phyloP scores from a whole-genome alignment of 352 stramenopile genomes.

The Phytophthora sp. region DNA sequence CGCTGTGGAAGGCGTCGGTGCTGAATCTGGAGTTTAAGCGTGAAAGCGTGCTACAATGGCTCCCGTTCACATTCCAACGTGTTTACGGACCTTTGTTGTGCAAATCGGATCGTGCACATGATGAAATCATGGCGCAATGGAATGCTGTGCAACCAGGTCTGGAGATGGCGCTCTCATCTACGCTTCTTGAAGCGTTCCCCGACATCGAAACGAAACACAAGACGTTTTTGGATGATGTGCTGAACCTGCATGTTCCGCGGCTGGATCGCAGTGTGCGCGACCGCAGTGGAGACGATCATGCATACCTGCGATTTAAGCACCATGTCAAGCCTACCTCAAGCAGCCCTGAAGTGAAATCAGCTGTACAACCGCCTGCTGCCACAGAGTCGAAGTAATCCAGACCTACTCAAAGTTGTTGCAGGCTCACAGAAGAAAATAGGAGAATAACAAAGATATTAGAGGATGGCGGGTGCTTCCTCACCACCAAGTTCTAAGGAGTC shows the following conservation, averaged over 20 bases:
- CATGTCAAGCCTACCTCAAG: slow-evolving; percentile 46
- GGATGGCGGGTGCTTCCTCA: too few relatives aligned
- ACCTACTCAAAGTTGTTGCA: not conserved
- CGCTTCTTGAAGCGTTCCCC: slow-evolving; percentile 67
- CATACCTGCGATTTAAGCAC: slow-evolving; percentile 88
- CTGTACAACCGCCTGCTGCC: slow-evolving; percentile 4
- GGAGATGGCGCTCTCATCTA: slow-evolving; percentile 68
- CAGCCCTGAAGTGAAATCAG: slow-evolving; percentile 7
- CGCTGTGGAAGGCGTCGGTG: slow-evolving; percentile 73
- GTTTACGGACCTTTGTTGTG: slow-evolving; percentile 76
- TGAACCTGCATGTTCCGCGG: slow-evolving; percentile 78
- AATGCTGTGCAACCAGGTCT: slow-evolving; percentile 76
- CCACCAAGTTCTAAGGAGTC: too few relatives aligned
- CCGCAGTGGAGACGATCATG: slow-evolving; percentile 77
- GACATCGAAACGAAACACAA: slow-evolving; percentile 60
- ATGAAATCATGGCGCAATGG: slow-evolving; percentile 78
- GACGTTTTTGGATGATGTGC: slow-evolving; percentile 81
- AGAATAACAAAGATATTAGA: not conserved
- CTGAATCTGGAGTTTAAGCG: slow-evolving; percentile 76
- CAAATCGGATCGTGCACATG: slow-evolving; percentile 79
- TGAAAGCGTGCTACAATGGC: slow-evolving; percentile 73
- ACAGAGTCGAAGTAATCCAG: slow-evolving; percentile 16
- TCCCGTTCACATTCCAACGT: slow-evolving; percentile 72
- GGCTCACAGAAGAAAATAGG: not conserved
- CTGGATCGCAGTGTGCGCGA: slow-evolving; percentile 84